These are phyloP conservation scores for Globisporangium alternatum DNA, from an alignment of 352 stramenopile genomes.

Conservation along the genomic window DNA sequence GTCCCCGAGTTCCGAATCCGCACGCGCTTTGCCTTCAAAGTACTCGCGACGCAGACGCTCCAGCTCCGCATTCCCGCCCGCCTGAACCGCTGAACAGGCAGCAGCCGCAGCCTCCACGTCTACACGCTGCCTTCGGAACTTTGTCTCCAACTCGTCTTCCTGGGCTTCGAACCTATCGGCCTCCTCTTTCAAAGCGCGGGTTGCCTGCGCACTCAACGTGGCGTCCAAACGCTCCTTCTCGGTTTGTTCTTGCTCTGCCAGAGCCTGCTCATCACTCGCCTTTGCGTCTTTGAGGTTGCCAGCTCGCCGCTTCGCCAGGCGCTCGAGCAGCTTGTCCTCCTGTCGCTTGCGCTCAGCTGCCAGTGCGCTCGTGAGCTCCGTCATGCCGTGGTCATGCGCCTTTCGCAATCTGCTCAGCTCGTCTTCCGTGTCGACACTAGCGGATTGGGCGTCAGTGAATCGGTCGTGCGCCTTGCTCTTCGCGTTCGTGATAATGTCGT, in stretches of 20 bases:
- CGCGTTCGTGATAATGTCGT: neutral
- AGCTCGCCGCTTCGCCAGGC: constrained; percentile 19
- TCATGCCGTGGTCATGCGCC: constrained; percentile 24
- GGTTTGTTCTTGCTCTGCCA: constrained; percentile 20
- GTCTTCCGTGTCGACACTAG: constrained; percentile 2
- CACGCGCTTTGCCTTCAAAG: constrained; percentile 15
- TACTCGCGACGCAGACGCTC: constrained; percentile 28
- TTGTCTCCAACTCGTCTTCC: neutral
- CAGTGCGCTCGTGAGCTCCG: constrained; percentile 21
- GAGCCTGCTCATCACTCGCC: constrained; percentile 12
- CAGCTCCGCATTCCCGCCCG: constrained; percentile 25
- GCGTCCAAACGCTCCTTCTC: constrained; percentile 26
- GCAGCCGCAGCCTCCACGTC: constrained; percentile 25
- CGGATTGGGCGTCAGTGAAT: neutral
- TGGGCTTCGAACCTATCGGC: constrained; percentile 19
- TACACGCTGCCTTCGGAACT: neutral
- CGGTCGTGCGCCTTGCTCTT: neutral
- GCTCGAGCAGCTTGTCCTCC: constrained; percentile 35
- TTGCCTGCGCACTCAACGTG: constrained; percentile 20
- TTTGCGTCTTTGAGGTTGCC: neutral
- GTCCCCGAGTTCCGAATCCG: constrained; percentile 19
- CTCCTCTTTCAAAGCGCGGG: constrained; percentile 19
- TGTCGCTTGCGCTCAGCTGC: constrained; percentile 29
- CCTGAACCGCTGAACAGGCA: constrained; percentile 23
- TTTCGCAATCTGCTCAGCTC: constrained; percentile 20